Evolutionary conservation across 139 green algal species (phyloP), one percentile per base, ranked within the genome.

Genomic region (Chlorella sp.): DNA sequence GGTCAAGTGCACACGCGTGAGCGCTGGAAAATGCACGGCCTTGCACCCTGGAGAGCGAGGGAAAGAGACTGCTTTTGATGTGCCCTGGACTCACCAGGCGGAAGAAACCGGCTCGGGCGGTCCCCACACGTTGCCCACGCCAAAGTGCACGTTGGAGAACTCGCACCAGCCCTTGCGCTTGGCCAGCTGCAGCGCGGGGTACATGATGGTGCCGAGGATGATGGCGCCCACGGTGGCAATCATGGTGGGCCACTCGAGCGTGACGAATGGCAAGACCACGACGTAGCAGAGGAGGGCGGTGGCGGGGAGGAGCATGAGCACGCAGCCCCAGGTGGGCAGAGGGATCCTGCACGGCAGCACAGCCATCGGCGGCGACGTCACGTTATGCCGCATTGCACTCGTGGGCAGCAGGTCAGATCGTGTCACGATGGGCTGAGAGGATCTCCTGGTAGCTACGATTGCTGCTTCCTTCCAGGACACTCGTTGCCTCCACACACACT

Each of bases 281-380:
- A 96, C 76, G 20, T 76, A 59, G 23, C 71, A 2, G 20, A 98
- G 87, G 62, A 98, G 79, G 0, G 80, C 22, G 2, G 78, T 82
- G 26, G 93, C 92, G 1, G 92, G 89, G 24, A 88, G 34, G 29
- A 97, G 80, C 89, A 98, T 92, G 29, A 94, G 71, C 1, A 78
- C 59, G 14, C 90, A 79, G 23, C 77, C 93, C 83, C 82, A 92
- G 2, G 82, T 87, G 22, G 87, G 84, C 27, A 98, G 81, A 6
- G 93, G 92, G 0, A 98, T 80, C 76, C 85, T 85, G 78, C 32
- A n/a, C n/a, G n/a, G n/a, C n/a, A n/a, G n/a, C n/a, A n/a, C n/a
- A n/a, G n/a, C n/a, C n/a, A n/a, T n/a, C n/a, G n/a, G n/a, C n/a
- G n/a, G n/a, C n/a, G n/a, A n/a, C n/a, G n/a, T n/a, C n/a, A n/a